A percentile compares a stretch with the other conserved stretches of the same genome.
phyloP scores from a whole-genome alignment of 345 rosid genomes.

The Xanthoceras sorbifolium region DNA sequence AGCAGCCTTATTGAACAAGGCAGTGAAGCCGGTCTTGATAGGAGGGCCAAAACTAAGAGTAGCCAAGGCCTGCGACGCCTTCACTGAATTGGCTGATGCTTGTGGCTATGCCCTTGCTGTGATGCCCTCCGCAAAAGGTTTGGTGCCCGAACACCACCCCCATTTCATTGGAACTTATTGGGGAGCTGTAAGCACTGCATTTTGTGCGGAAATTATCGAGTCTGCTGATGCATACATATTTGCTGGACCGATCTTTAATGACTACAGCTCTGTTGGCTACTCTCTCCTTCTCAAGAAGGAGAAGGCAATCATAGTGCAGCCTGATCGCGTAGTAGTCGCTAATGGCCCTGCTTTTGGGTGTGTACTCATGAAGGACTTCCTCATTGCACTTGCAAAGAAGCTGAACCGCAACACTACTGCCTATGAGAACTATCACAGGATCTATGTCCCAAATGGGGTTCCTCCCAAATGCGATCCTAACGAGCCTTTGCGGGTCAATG shows the following conservation, averaged over 20 bases:
- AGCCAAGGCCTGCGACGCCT: conserved; percentile 31
- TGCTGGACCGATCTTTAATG: conserved; percentile 45
- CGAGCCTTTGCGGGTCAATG: conserved; percentile 33
- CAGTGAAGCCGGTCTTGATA: conserved; percentile 42
- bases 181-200: conserved; percentile 40
- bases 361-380: conserved; percentile 39
- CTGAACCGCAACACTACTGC: conserved; percentile 33
- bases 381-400: conserved; percentile 23
- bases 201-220: conserved; percentile 38
- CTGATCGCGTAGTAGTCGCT: conserved; percentile 36
- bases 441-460: conserved; percentile 30
- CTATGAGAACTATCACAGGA: conserved; percentile 29
- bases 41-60: conserved; percentile 44
- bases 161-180: conserved; percentile 41
- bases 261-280: conserved; percentile 38
- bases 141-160: conserved; percentile 32
- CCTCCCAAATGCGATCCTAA: conserved; percentile 28
- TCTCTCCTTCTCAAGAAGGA: conserved; percentile 40
- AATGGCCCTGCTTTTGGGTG: conserved; percentile 40
- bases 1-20: conserved; percentile 32
- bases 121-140: conserved; percentile 46
- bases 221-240: conserved; percentile 42
- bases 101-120: conserved; percentile 36
- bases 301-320: conserved; percentile 40
- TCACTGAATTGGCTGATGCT: conserved; percentile 35